These are phyloP conservation scores for Lentinula raphanica DNA, from an alignment of 768 basidiomycete species.

Conservation along the genomic window DNA sequence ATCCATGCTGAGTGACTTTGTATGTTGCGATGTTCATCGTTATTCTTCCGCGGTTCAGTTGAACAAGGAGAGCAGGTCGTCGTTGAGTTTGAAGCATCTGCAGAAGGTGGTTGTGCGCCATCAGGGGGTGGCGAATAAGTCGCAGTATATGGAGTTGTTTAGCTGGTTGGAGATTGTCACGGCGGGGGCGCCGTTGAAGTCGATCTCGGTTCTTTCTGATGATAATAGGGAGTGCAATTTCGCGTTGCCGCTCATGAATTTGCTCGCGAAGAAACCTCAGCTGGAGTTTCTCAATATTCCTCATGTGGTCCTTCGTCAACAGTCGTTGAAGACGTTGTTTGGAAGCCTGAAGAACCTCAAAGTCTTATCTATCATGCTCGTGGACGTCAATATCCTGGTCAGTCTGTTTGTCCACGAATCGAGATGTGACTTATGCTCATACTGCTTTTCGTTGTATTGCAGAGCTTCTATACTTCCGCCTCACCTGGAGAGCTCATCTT, in stretches of 20 bases:
- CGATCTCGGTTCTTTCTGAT: neutral
- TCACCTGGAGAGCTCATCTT: neutral
- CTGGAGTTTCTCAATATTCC: constrained; percentile 8
- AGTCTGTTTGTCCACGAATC: neutral
- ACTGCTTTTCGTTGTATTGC: neutral
- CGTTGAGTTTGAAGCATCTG: neutral
- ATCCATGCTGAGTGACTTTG: neutral
- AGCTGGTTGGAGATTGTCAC: neutral
- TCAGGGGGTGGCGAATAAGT: constrained; percentile 2
- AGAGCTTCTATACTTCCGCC: neutral
- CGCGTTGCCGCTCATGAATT: neutral
- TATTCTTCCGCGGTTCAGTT: neutral
- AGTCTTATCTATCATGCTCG: constrained; percentile 4
- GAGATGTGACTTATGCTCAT: neutral
- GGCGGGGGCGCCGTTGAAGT: neutral
- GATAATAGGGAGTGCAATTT: constrained; percentile 3
- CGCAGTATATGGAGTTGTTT: constrained; percentile 1
- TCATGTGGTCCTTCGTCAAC: neutral
- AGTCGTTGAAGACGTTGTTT: constrained; percentile 5
- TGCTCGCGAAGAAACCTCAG: neutral
- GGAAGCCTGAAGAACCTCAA: neutral
- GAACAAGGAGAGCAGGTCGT: neutral
- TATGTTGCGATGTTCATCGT: neutral
- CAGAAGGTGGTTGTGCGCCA: neutral
- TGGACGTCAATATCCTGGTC: constrained; percentile 5